Base-by-base conservation (phyloP, 192 early-diverging fungal genomes). In the Ambispora gerdemannii region DNA sequence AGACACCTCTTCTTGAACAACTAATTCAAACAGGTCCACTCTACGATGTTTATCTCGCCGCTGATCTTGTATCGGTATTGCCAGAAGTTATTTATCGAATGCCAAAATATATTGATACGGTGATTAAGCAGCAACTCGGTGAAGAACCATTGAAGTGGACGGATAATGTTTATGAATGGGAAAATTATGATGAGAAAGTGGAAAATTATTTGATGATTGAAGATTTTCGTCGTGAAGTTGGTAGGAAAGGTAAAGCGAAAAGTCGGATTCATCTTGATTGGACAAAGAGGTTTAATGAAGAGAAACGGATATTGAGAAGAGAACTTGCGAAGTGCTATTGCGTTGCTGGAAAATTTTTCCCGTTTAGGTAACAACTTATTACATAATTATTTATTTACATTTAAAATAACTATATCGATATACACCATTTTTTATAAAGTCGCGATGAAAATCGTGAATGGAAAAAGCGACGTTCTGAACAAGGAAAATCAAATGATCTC, bases 21-120 rank as follows among this genome's bases (percentile, higher is more conserved):
- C n/a, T 70, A 24, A 34, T 59, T n/a, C 15, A 30, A 0, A 20
- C 13, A 13, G 17, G 33, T 4, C 28, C 53, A 20, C 50, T 70
- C 11, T 15, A 56, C 13, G 38, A 38, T 1, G 30, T 49, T 20
- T 35, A 33, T 25, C 35, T 36, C 30, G n/a, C 24, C 22, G 31
- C 28, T 28, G 13, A 59, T 43, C 35, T 13, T 8, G 35, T 43
- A 20, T 25, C 35, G 10, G 36, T 35, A 47, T 15, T 59, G 8
- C 24, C 34, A 1, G 68, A 70, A 20, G 49, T 70, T 47, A 3
- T 60, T 35, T 70, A 36, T 19, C 35, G 50, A 47, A 70, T 70
- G 68, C 55, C 51, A 55, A 70, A 70, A 60, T 60, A 59, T 60
- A 59, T 70, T 30, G 68, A 70, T 43, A 49, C 36, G 43, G 68